These are phyloP conservation scores for Myxozyma sirexii DNA, from an alignment of 805 yeast species.

Conservation along the genomic window DNA sequence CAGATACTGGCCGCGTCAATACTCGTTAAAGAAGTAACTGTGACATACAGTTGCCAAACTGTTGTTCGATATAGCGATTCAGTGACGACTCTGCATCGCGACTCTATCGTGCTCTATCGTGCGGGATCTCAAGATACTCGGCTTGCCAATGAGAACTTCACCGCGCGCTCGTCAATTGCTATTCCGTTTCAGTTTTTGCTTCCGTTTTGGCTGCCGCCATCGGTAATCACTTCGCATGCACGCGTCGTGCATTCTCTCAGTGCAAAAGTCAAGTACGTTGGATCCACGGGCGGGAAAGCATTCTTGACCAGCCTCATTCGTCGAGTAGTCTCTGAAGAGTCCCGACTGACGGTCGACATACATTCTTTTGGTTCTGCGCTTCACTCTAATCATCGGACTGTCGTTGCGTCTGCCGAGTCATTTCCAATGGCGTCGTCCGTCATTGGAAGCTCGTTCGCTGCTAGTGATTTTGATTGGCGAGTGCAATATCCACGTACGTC, in stretches of 20 bases:
- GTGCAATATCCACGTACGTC: slow-evolving; percentile 1
- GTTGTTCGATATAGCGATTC: neutral
- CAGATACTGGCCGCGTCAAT: neutral
- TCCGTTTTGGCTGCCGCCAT: slow-evolving; percentile 17
- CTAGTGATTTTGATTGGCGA: slow-evolving; percentile 3
- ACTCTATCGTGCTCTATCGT: neutral
- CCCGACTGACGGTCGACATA: neutral
- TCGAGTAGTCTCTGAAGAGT: neutral
- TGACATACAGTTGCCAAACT: neutral
- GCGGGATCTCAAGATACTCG: neutral
- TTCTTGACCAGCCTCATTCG: neutral
- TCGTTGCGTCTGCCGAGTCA: neutral
- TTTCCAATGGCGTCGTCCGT: neutral
- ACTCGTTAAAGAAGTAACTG: neutral
- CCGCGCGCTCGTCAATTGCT: neutral
- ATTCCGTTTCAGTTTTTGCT: slow-evolving; percentile 2
- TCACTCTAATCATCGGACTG: neutral
- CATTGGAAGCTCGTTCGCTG: neutral
- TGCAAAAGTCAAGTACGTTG: slow-evolving; percentile 16
- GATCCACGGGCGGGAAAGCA: neutral
- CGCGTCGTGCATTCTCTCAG: slow-evolving; percentile 8
- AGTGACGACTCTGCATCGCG: neutral
- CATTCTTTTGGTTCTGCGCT: neutral
- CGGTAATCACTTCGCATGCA: slow-evolving; percentile 6
- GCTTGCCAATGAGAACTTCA: neutral